These are phyloP conservation scores for Yamadazyma jaroonii DNA, from an alignment of 1,139 yeast species.

Conservation along the genomic window DNA sequence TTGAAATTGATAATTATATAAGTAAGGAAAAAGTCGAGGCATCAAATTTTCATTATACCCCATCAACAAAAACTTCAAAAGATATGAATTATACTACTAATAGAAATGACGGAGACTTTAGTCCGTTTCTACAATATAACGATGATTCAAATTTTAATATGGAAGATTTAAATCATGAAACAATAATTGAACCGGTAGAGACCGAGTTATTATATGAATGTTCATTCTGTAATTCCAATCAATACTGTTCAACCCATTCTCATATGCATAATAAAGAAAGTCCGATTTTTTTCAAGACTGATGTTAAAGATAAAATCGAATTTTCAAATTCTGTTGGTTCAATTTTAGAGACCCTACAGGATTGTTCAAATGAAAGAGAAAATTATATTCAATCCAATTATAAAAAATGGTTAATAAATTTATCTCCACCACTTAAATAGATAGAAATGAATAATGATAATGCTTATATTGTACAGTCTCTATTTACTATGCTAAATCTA, in stretches of 20 bases:
- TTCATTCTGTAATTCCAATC: constrained; percentile 11
- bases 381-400: constrained; percentile 23
- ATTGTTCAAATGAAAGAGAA: constrained; percentile 9
- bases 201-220: constrained; percentile 13
- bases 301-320: background rate
- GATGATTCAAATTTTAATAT: constrained; percentile 7
- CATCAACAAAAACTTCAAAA: background rate
- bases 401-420: constrained; percentile 25
- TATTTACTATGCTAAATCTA: background rate
- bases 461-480: constrained; percentile 2
- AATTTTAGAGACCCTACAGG: constrained; percentile 10
- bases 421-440: constrained; percentile 15
- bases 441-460: constrained; percentile 4
- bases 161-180: constrained; percentile 6
- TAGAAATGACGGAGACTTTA: background rate
- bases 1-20: background rate
- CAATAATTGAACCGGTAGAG: constrained; percentile 1
- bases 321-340: background rate
- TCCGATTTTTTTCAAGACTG: background rate
- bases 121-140: constrained; percentile 6
- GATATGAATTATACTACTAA: background rate
- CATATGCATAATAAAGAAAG: background rate
- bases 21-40: background rate
- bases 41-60: no score
- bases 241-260: constrained; percentile 6